Percentiles rank a stretch among this genome's conserved stretches.
phyloP scores from a whole-genome alignment of 2,329 filamentous ascomycete species.

The Cytospora piceicola region DNA sequence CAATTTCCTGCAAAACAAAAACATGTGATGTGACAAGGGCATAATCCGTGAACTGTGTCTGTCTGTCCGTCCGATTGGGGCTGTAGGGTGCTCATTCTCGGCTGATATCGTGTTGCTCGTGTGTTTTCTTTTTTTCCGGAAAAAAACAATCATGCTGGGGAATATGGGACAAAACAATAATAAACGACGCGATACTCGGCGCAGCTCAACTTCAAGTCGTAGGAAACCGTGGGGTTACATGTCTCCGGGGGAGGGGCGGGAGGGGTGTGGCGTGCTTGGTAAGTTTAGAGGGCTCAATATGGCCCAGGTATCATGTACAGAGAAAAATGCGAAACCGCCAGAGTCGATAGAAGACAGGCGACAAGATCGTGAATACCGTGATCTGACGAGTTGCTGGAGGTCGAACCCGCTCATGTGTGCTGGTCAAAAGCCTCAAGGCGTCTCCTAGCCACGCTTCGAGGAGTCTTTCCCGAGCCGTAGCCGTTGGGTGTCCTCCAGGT shows the following conservation, averaged over 20 bases:
- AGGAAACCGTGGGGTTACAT: slow-evolving; percentile 5
- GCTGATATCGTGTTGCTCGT: slow-evolving; percentile 9
- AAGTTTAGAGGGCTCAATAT: slow-evolving; percentile 18
- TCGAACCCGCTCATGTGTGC: slow-evolving; percentile 40
- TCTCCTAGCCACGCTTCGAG: slow-evolving; percentile 70
- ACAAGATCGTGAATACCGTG: slow-evolving; percentile 7
- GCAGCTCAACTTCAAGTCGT: slow-evolving; percentile 14
- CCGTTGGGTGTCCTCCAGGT: slow-evolving; percentile 81
- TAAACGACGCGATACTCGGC: slow-evolving; percentile 10
- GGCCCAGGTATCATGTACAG: slow-evolving; percentile 31
- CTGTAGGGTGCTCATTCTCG: background rate
- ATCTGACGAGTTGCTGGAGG: background rate
- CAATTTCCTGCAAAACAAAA: slow-evolving; percentile 18
- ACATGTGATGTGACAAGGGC: slow-evolving; percentile 16
- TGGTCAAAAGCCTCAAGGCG: slow-evolving; percentile 78
- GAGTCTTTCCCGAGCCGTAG: slow-evolving; percentile 54
- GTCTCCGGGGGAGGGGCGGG: background rate
- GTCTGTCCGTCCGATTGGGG: background rate
- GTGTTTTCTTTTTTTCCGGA: background rate
- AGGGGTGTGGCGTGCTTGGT: slow-evolving; percentile 5
- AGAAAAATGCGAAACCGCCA: slow-evolving; percentile 10
- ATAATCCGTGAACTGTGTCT: slow-evolving; percentile 5
- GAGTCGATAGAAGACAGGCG: background rate
- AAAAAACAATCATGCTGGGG: slow-evolving; percentile 6
- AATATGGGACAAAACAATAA: background rate